Conservation (phyloP, 2,329 filamentous ascomycete genomes). For the Berkeleyomyces basicola region DNA sequence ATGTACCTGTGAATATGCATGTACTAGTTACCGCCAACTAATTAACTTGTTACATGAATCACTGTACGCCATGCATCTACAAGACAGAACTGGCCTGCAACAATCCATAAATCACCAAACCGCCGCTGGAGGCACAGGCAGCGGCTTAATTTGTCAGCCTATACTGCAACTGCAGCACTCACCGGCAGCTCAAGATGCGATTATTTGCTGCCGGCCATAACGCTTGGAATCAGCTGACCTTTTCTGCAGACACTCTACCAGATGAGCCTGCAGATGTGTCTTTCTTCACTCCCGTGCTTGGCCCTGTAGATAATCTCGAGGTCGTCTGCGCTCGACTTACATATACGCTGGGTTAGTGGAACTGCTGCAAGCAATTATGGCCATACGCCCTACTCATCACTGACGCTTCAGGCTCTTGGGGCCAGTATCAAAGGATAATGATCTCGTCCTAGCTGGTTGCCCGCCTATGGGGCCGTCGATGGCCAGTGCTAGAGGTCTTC, state of each 20-base stretch:
- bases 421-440: neutral
- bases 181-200: neutral
- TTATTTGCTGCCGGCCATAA: constrained; percentile 42
- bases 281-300: constrained; percentile 28
- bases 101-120: no score
- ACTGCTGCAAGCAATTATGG: no score
- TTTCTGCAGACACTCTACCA: constrained; percentile 17
- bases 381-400: neutral
- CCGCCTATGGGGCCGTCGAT: neutral
- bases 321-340: constrained; percentile 23
- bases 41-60: no score
- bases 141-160: no score
- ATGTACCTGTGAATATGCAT: no score
- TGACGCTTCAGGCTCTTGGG: neutral
- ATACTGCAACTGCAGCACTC: neutral
- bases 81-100: no score
- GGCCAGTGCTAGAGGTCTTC: neutral
- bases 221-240: constrained; percentile 37
- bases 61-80: no score
- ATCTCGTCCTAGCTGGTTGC: constrained; percentile 2
- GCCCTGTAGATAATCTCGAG: constrained; percentile 21
- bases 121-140: no score
- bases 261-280: constrained; percentile 30
- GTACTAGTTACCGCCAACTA: no score
- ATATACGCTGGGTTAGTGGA: constrained; percentile 31